Evolutionary conservation across 352 stramenopile species (phyloP), one percentile per base, ranked within the genome.

Genomic region (Pythium coloratum): DNA sequence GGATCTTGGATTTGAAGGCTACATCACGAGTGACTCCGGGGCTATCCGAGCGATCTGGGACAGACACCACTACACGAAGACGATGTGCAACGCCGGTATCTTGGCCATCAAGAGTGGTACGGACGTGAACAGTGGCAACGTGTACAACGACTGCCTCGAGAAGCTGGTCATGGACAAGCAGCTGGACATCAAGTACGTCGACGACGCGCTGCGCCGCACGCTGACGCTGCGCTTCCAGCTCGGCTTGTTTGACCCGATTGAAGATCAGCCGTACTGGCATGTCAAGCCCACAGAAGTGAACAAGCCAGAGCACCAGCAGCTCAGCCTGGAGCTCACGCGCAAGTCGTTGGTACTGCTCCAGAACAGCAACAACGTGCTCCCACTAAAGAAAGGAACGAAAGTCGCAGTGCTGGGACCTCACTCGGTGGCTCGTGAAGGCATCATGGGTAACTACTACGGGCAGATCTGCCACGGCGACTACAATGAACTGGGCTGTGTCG

Each of bases 11-110:
- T 98, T 98, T 66, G 78, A 97, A 46, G 96, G 92, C n/a, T 98
- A 98, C 74, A 86, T 99, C 61, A 97, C 95, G n/a, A 95, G 88
- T 47, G 96, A 99, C 76, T 98, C 92, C 18, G 93, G 90, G 4
- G 94, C 96, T 2, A 84, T 98, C 58, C 70, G 82, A 34, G 89
- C 95, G 6, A 92, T 98, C 51, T 91, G 78, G 44, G 44, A 75
- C n/a, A 57, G 79, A 2, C 81, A 90, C 46, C 78, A 97, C 53
- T 97, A 94, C 72, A 91, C 84, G 6, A 80, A 87, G 55, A 81
- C 78, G 7, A 64, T 86, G 36, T 93, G 81, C 57, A 86, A 93
- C 46, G 86, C 86, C 0, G 84, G 76, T 4, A 42, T 65, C 33
- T 62, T 88, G 38, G 80, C 86, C 3, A 79, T 95, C 69, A 75